Conservation (phyloP, 805 yeast species). For the Myxozyma kluyveri region DNA sequence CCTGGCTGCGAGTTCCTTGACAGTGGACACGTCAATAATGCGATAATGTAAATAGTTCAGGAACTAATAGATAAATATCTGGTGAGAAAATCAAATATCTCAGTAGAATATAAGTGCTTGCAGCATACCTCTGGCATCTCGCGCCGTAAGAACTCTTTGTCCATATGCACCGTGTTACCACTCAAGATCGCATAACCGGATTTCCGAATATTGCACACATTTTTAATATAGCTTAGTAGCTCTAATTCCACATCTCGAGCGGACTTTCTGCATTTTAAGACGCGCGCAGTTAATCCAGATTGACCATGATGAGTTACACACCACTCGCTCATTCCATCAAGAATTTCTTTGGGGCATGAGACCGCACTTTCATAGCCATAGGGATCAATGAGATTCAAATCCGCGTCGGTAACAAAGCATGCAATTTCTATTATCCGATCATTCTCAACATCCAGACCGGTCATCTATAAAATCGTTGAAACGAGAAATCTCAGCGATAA, state of each 20-base stretch:
- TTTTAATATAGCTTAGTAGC: slow-evolving; percentile 58
- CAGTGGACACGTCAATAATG: slow-evolving; percentile 82
- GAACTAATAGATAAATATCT: slow-evolving; percentile 44
- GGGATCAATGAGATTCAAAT: slow-evolving; percentile 66
- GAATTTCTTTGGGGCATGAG: slow-evolving; percentile 56
- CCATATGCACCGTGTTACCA: slow-evolving; percentile 92
- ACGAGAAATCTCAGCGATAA: too few relatives aligned
- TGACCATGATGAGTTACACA: slow-evolving; percentile 76
- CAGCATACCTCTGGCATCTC: slow-evolving; percentile 74
- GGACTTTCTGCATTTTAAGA: slow-evolving; percentile 54
- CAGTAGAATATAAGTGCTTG: too few relatives aligned
- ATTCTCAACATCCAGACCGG: slow-evolving; percentile 78
- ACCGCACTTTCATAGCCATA: slow-evolving; percentile 79
- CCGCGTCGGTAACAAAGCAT: slow-evolving; percentile 82
- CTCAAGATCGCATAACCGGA: slow-evolving; percentile 68
- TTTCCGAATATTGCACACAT: slow-evolving; percentile 46
- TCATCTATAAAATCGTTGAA: slow-evolving; percentile 57
- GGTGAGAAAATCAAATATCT: background rate
- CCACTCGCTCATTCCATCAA: slow-evolving; percentile 85
- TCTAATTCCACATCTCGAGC: slow-evolving; percentile 62
- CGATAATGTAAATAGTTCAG: slow-evolving; percentile 62
- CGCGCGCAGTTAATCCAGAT: slow-evolving; percentile 72
- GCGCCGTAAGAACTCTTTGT: slow-evolving; percentile 72
- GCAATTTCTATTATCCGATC: slow-evolving; percentile 91
- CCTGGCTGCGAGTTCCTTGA: slow-evolving; percentile 76